A percentile compares a stretch with the other conserved stretches of the same genome.
These are phyloP conservation scores for Talaromyces sp. DNA, from an alignment of 2,329 filamentous ascomycete species.

Conservation along the genomic window DNA sequence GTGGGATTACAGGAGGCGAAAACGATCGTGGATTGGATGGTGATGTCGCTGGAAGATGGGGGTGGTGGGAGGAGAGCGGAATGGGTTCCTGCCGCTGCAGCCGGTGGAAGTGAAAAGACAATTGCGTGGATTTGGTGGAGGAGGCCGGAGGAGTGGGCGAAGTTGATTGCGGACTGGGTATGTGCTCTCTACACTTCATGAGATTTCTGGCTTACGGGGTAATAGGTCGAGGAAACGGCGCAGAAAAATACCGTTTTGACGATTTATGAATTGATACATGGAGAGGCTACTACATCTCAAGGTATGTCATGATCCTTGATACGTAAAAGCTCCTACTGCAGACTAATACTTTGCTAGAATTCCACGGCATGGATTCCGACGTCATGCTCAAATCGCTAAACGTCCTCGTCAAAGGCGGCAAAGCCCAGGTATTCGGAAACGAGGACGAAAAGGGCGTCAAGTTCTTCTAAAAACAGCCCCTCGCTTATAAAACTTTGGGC, in stretches of 20 bases:
- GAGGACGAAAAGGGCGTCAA: slow-evolving; percentile 91
- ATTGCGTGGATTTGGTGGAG: slow-evolving; percentile 79
- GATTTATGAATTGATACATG: slow-evolving; percentile 83
- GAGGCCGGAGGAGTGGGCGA: slow-evolving; percentile 87
- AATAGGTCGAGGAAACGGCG: slow-evolving; percentile 69
- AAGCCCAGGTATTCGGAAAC: slow-evolving; percentile 87
- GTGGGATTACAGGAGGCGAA: slow-evolving; percentile 54
- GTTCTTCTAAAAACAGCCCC: slow-evolving; percentile 67
- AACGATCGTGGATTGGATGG: slow-evolving; percentile 57
- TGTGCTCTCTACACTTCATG: slow-evolving; percentile 4
- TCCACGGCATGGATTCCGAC: slow-evolving; percentile 83
- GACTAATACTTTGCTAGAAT: slow-evolving; percentile 53
- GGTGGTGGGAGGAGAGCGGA: slow-evolving; percentile 54
- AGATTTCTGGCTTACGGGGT: slow-evolving; percentile 27
- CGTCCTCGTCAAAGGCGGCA: slow-evolving; percentile 82
- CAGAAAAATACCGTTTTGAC: slow-evolving; percentile 89
- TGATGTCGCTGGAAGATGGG: slow-evolving; percentile 40
- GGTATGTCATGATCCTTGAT: slow-evolving; percentile 48
- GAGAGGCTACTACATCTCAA: slow-evolving; percentile 71
- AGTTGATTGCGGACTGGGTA: slow-evolving; percentile 69
- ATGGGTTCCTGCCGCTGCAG: slow-evolving; percentile 52
- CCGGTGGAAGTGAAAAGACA: slow-evolving; percentile 58
- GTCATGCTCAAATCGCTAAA: slow-evolving; percentile 75
- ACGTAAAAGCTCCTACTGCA: not conserved
- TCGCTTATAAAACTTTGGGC: no score